Evolutionary conservation across 1,284 basidiomycete species (phyloP), one percentile per base, ranked within the genome.

Genomic region (Irpex sp.): DNA sequence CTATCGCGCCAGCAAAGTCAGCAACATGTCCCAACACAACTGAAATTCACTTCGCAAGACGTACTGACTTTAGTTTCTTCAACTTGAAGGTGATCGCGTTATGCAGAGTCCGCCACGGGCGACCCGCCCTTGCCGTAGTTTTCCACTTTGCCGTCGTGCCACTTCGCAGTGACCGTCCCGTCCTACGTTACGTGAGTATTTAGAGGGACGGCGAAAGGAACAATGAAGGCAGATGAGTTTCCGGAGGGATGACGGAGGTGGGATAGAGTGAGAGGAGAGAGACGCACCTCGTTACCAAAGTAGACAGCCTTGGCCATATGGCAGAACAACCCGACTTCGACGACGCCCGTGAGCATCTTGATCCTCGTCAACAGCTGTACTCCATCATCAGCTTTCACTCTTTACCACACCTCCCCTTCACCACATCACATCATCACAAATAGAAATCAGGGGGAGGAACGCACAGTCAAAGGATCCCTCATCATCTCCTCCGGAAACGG

Each of bases 241-340:
- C n/a, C n/a, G n/a, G n/a, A n/a, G n/a, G n/a, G n/a, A n/a, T n/a
- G n/a, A n/a, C n/a, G 8, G 37, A n/a, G 19, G 39, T 7, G 33
- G 33, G 15, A 36, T 31, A 9, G 46, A 54, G 17, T 11, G n/a
- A 33, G 36, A 21, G 8, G 2, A 47, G 53, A 39, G 31, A 56
- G 11, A 73, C 81, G 65, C 63, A 92, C 92, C 78, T 89, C 84
- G 70, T 97, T 97, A 17, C 97, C 97, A 79, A 98, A 99, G 82
- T 98, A 99, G 8, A 96, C 96, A 0, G 94, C 95, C 74, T 91
- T 87, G n/a, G 92, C 94, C 84, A 98, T 90, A 61, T 88, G 81
- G 73, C 93, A 95, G 81, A 99, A 99, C 21, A 99, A 77, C 0
- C 97, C 97, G 37, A 98, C 97, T 76, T 99, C 97, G 36, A 98